Percentiles rank a stretch among this genome's conserved stretches.
These are phyloP conservation scores for Peronospora belbahrii DNA, from an alignment of 352 stramenopile species.

Conservation along the genomic window DNA sequence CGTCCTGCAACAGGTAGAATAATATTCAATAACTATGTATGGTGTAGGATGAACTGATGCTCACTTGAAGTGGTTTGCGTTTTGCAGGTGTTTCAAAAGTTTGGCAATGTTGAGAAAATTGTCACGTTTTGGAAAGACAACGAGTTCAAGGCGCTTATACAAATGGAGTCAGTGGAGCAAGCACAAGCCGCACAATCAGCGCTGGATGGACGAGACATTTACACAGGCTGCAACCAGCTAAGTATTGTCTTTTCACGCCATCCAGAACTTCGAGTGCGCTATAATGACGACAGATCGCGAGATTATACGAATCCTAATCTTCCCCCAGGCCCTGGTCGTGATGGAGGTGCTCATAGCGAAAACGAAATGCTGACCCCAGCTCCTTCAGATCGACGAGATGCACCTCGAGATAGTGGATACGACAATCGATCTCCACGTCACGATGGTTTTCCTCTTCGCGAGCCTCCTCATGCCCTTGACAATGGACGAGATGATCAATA, in stretches of 20 bases:
- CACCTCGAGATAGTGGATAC: constrained; percentile 12
- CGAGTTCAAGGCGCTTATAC: constrained; percentile 73
- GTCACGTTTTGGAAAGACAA: constrained; percentile 79
- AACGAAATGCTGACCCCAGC: constrained; percentile 1
- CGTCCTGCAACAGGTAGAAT: constrained; percentile 57
- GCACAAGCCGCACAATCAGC: constrained; percentile 58
- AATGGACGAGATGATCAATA: constrained; percentile 22
- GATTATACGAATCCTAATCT: constrained; percentile 75
- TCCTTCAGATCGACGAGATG: constrained; percentile 15
- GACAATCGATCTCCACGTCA: constrained; percentile 12
- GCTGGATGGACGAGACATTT: constrained; percentile 76
- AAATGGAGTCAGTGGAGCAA: constrained; percentile 73
- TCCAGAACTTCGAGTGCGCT: constrained; percentile 58
- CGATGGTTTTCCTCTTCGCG: constrained; percentile 18
- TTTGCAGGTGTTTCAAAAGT: constrained; percentile 74
- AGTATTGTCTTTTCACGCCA: constrained; percentile 74
- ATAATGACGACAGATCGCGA: constrained; percentile 63
- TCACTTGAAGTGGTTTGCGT: background rate
- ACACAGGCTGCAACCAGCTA: constrained; percentile 80
- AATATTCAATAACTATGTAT: background rate
- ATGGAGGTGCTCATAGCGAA: constrained; percentile 10
- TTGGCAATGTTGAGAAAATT: constrained; percentile 77
- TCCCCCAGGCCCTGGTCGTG: constrained; percentile 30
- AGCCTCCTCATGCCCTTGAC: constrained; percentile 1
- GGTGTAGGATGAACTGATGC: background rate